These are phyloP conservation scores for Umbelopsis vinacea DNA, from an alignment of 192 early-diverging fungal genomes.

Conservation along the genomic window DNA sequence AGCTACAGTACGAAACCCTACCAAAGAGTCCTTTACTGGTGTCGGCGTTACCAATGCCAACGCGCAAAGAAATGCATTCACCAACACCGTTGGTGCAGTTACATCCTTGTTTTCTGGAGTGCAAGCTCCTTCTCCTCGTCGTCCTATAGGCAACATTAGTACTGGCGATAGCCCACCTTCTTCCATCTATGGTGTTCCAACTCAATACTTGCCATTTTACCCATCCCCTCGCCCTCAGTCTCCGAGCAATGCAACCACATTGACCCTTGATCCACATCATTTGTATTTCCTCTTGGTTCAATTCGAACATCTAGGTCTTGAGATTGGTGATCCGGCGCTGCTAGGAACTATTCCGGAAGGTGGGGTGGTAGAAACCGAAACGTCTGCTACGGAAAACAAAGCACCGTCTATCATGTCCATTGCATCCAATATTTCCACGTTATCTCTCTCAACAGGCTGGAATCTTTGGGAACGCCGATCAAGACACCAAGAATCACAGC, in stretches of 20 bases:
- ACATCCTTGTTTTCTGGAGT: constrained; percentile 24
- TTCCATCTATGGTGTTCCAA: constrained; percentile 29
- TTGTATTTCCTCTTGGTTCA: constrained; percentile 47
- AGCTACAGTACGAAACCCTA: background rate
- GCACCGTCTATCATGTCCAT: constrained; percentile 49
- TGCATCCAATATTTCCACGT: constrained; percentile 41
- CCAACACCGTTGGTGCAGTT: constrained; percentile 3
- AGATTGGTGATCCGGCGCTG: constrained; percentile 35
- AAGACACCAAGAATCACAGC: background rate
- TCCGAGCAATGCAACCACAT: constrained; percentile 18
- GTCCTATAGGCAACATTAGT: constrained; percentile 3
- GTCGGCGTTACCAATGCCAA: constrained; percentile 6
- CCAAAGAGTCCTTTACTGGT: constrained; percentile 17
- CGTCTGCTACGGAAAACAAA: constrained; percentile 43
- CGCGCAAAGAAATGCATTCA: constrained; percentile 3
- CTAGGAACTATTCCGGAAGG: constrained; percentile 30
- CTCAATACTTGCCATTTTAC: constrained; percentile 36
- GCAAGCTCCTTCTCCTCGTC: constrained; percentile 9
- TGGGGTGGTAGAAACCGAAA: constrained; percentile 38
- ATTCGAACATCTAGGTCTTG: constrained; percentile 48
- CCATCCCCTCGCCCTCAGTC: constrained; percentile 33
- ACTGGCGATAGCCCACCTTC: constrained; percentile 26
- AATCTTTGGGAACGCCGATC: constrained; percentile 38
- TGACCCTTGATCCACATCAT: constrained; percentile 47
- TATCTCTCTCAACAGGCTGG: constrained; percentile 36